Evolutionary conservation across 2,329 filamentous ascomycete species (phyloP).

Genomic region (Cladosporium sp.): DNA sequence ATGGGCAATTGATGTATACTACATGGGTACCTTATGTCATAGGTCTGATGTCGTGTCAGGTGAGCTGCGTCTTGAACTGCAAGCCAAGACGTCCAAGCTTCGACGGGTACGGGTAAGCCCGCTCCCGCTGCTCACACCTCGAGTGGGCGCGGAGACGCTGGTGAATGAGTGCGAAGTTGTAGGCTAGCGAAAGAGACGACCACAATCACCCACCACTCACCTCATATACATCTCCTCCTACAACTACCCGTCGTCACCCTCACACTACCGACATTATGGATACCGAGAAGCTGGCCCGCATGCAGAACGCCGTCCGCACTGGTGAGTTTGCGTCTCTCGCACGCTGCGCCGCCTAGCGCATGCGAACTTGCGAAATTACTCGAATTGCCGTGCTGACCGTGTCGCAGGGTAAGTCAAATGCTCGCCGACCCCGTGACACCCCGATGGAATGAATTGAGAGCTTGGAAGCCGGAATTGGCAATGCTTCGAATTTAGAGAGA

Average conservation of each 20-base stretch:
- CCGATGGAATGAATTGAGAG: background rate
- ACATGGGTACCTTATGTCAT: background rate
- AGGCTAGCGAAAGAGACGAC: conserved; percentile 19
- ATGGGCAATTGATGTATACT: background rate
- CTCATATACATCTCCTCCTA: conserved; percentile 1
- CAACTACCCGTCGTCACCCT: background rate
- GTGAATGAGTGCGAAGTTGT: conserved; percentile 16
- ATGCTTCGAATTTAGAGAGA: conserved; percentile 1
- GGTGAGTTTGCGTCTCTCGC: conserved; percentile 56
- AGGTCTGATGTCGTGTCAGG: background rate
- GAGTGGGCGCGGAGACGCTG: background rate
- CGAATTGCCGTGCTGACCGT: conserved; percentile 28
- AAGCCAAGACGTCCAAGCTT: background rate
- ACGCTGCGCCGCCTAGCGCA: background rate
- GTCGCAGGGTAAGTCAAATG: conserved; percentile 35
- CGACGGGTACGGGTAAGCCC: background rate
- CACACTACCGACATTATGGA: conserved; percentile 51
- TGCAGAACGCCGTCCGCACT: conserved; percentile 68
- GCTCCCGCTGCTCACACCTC: background rate
- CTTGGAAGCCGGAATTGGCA: background rate
- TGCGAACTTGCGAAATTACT: conserved; percentile 16
- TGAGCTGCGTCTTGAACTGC: background rate
- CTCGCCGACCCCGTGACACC: background rate
- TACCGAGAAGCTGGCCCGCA: conserved; percentile 65
- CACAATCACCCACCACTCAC: background rate